These are phyloP conservation scores for Myriosclerotinia curreyana DNA, from an alignment of 2,329 filamentous ascomycete species.

Conservation along the genomic window DNA sequence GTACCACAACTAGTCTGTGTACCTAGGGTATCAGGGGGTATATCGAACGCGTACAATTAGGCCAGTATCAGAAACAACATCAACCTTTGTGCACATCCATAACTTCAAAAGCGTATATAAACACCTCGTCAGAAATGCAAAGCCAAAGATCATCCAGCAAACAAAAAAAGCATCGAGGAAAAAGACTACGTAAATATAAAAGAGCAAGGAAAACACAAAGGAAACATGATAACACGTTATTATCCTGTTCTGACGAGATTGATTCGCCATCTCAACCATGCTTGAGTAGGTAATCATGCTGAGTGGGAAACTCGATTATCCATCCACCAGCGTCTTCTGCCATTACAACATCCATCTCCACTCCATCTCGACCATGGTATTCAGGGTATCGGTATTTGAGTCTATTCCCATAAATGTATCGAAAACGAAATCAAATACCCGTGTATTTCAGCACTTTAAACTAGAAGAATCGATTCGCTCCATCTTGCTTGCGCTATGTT, in stretches of 20 bases:
- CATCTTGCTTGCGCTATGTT: neutral
- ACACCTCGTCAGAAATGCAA: too few species aligned
- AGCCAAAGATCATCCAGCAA: neutral
- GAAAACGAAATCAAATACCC: constrained; percentile 5
- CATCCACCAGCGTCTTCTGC: constrained; percentile 23
- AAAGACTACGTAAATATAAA: constrained; percentile 1
- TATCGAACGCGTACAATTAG: constrained; percentile 4
- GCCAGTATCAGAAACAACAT: too few species aligned
- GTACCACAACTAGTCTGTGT: neutral
- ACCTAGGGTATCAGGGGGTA: constrained; percentile 15
- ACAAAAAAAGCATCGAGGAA: constrained; percentile 8
- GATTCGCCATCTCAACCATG: neutral
- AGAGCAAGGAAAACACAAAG: constrained; percentile 16
- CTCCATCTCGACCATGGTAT: constrained; percentile 27
- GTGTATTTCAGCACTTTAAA: neutral
- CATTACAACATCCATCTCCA: constrained; percentile 31
- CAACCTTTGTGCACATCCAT: too few species aligned
- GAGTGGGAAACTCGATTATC: neutral
- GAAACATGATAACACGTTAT: constrained; percentile 18
- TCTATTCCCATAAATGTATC: constrained; percentile 9
- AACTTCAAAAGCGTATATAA: too few species aligned
- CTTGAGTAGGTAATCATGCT: neutral
- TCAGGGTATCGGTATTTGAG: constrained; percentile 19
- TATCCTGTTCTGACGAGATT: constrained; percentile 10
- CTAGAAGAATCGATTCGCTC: neutral